phyloP scores from a whole-genome alignment of 306 rosid species.

The Acacia confusa region DNA sequence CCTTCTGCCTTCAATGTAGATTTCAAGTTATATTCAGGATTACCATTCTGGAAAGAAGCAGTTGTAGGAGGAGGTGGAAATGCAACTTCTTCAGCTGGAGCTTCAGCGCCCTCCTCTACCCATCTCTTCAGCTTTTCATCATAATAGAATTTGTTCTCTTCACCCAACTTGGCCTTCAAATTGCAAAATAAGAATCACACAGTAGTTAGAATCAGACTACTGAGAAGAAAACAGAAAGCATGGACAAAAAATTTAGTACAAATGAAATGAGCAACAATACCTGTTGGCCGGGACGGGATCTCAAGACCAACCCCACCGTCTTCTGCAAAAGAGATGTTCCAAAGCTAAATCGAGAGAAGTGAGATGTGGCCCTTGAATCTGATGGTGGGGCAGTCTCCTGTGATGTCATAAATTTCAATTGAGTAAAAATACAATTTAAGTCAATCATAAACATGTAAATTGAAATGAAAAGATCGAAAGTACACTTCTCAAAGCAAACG shows the following conservation, averaged over 20 bases:
- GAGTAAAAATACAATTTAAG: slow-evolving; percentile 13
- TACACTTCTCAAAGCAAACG: slow-evolving; percentile 24
- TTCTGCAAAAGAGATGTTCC: slow-evolving; percentile 77
- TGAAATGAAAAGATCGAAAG: slow-evolving; percentile 28
- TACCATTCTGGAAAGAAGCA: slow-evolving; percentile 66
- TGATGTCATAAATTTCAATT: slow-evolving; percentile 37
- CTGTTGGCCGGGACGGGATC: slow-evolving; percentile 76
- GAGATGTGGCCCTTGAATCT: slow-evolving; percentile 61
- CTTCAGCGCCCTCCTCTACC: slow-evolving; percentile 84
- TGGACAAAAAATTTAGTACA: neutral
- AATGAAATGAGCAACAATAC: slow-evolving; percentile 42
- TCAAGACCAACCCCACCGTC: slow-evolving; percentile 80
- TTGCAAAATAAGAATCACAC: slow-evolving; percentile 19
- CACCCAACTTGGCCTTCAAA: slow-evolving; percentile 88
- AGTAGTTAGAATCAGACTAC: slow-evolving; percentile 27
- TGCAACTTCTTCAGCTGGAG: slow-evolving; percentile 73
- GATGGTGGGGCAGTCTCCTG: slow-evolving; percentile 48
- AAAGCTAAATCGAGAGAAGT: slow-evolving; percentile 76
- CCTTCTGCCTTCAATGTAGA: slow-evolving; percentile 60
- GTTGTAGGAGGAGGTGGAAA: slow-evolving; percentile 80
- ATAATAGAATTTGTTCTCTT: slow-evolving; percentile 80
- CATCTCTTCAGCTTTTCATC: slow-evolving; percentile 89
- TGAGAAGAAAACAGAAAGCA: neutral
- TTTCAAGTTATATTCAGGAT: slow-evolving; percentile 66
- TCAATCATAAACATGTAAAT: slow-evolving; percentile 26